phyloP scores from a whole-genome alignment of 495 filamentous ascomycete species.

The Lichina pygmaea region DNA sequence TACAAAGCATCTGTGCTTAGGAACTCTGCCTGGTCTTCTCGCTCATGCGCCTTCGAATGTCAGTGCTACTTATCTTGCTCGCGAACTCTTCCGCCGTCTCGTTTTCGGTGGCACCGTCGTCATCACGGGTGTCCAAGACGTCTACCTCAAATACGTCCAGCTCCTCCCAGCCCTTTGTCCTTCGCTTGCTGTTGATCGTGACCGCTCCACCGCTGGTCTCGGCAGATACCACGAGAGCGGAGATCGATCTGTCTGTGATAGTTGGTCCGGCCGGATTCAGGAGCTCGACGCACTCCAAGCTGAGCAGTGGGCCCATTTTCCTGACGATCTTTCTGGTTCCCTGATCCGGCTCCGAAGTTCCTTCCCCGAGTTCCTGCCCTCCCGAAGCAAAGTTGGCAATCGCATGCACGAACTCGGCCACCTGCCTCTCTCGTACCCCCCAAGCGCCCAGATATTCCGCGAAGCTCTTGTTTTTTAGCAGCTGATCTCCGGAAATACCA shows the following conservation, averaged over 20 bases:
- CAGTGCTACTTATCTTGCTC: conserved; percentile 75
- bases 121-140: conserved; percentile 37
- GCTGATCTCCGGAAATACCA: conserved; percentile 66
- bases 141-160: conserved; percentile 80
- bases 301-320: conserved; percentile 18
- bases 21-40: conserved; percentile 5
- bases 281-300: conserved; percentile 54
- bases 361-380: not conserved
- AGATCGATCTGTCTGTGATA: conserved; percentile 52
- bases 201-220: conserved; percentile 68
- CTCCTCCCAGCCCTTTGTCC: conserved; percentile 46
- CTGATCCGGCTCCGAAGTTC: conserved; percentile 15
- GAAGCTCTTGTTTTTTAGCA: conserved; percentile 73
- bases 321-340: conserved; percentile 24
- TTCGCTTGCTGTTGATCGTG: conserved; percentile 57
- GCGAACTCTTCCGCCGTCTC: conserved; percentile 28
- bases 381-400: conserved; percentile 31
- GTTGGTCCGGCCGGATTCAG: conserved; percentile 80
- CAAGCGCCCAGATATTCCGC: conserved; percentile 54
- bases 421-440: conserved; percentile 37
- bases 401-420: conserved; percentile 41
- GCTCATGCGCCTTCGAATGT: conserved; percentile 24
- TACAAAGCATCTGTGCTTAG: too few relatives aligned
- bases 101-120: conserved; percentile 5
- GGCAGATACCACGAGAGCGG: conserved; percentile 62